Evolutionary conservation across 371 early-diverging fungal genomes (phyloP).

Genomic region (Rhizopus stolonifer): DNA sequence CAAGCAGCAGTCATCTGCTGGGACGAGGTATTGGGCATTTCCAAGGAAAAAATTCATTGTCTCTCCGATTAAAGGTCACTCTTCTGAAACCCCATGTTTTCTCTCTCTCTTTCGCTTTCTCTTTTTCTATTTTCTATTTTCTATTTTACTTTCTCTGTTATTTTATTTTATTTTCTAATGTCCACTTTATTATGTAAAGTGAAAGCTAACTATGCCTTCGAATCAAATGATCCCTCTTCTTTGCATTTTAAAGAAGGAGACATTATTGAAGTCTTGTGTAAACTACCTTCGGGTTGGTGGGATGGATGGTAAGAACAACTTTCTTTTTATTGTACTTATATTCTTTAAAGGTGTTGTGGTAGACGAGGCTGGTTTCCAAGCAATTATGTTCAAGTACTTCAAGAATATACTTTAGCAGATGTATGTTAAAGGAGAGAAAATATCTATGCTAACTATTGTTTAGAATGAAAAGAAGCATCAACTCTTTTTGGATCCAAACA

Average conservation of each 20-base stretch:
- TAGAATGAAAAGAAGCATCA: not conserved
- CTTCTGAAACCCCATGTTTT: not conserved
- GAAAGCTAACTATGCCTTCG: constrained; percentile 80
- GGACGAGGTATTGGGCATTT: constrained; percentile 7
- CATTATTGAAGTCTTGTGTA: constrained; percentile 76
- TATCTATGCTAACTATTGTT: no score
- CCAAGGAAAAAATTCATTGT: not conserved
- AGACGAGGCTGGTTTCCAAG: constrained; percentile 88
- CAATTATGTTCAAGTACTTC: constrained; percentile 62
- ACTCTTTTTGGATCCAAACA: not conserved
- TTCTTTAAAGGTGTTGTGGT: constrained; percentile 55
- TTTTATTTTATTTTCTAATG: not conserved
- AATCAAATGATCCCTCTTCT: constrained; percentile 67
- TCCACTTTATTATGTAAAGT: constrained; percentile 38
- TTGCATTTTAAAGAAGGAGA: constrained; percentile 76
- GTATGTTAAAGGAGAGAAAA: no score
- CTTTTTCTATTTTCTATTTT: not conserved
- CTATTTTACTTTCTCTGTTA: constrained; percentile 4
- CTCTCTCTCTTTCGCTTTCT: not conserved
- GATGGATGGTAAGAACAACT: constrained; percentile 59
- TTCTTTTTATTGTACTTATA: not conserved
- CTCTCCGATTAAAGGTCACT: not conserved
- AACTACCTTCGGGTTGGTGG: constrained; percentile 93
- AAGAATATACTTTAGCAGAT: constrained; percentile 9
- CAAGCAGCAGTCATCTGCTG: constrained; percentile 29